phyloP scores from a whole-genome alignment of 257 asterid species.

The Plectranthus barbatus region DNA sequence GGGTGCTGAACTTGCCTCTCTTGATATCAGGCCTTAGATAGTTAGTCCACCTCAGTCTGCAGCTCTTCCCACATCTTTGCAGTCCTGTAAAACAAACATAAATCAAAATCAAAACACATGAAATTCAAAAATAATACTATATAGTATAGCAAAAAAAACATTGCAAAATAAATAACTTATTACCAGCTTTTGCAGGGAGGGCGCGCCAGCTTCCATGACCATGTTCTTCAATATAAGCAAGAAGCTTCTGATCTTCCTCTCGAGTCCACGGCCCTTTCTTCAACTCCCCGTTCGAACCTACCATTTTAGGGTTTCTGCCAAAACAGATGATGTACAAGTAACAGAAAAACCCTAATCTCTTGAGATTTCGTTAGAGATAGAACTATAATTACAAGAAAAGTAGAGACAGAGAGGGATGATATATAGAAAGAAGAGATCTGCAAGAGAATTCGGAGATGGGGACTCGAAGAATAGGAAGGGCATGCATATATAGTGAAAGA shows the following conservation, averaged over 20 bases:
- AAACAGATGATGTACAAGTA: not conserved
- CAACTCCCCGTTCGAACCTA: slow-evolving; percentile 25
- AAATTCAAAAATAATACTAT: not conserved
- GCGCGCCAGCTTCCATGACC: slow-evolving; percentile 65
- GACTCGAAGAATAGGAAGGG: not conserved
- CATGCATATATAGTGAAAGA: slow-evolving; percentile 12
- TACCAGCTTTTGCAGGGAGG: slow-evolving; percentile 51
- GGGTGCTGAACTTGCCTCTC: slow-evolving; percentile 45
- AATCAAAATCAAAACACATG: not conserved
- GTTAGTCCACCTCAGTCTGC: slow-evolving; percentile 56
- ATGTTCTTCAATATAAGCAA: slow-evolving; percentile 34
- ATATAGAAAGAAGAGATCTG: not conserved
- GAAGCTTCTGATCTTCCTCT: slow-evolving; percentile 49
- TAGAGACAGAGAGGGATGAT: too few relatives aligned
- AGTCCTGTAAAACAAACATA: slow-evolving; percentile 26
- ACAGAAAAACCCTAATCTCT: not conserved
- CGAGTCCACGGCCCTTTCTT: slow-evolving; percentile 66
- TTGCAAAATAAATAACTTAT: not conserved
- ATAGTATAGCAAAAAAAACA: not conserved
- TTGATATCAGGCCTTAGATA: slow-evolving; percentile 46
- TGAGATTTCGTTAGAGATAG: too few relatives aligned
- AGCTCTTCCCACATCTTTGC: slow-evolving; percentile 54
- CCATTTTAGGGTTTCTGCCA: slow-evolving; percentile 21
- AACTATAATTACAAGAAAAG: too few relatives aligned
- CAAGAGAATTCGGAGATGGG: slow-evolving; percentile 6